Evolutionary conservation across 2,329 filamentous ascomycete species (phyloP), one percentile per base, ranked within the genome.

Genomic region (Chalara sp.): DNA sequence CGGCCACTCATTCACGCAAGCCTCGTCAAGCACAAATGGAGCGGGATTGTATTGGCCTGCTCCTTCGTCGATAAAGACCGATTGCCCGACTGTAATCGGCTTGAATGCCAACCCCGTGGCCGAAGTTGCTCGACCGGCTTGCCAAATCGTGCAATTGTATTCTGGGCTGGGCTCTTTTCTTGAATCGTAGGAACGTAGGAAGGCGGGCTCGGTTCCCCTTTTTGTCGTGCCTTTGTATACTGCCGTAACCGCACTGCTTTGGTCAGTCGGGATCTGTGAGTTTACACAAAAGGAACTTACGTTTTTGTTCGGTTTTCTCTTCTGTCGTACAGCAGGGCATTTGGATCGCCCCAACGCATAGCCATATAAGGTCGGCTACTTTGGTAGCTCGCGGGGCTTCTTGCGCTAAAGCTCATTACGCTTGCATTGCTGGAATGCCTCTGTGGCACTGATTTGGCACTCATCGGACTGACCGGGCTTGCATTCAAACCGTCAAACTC

Each of bases 21-120:
- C 92, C 70, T 99, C 93, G 60, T 97, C 92, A 8, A 99, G 78
- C 1, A 89, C 81, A 56, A 87, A 80, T 1, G 90, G 88, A 0
- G 90, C 79, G 1, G 92, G 93, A 65, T 99, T 99, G 70, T 93
- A 99, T 55, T 86, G 90, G 5, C 93, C 93, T 1, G 80, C 78
- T 1, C 93, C 93, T 65, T 97, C 92, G 60, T 99, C 93, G 53
- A 96, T 86, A 64, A 99, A 99, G 7, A 90, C 77, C 1, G 90
- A 92, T 67, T 97, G 92, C 4, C 93, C 93, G 39, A 99, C 88
- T 58, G 87, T 86, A 46, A 99, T 90, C 0, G 92, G 90, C 67
- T 99, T 99, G 72, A 99, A 99, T 1, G 93, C 93, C 42, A 96
- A 75, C 0, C 88, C 89, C 1, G 92, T 93, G 1, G 93, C 89